Evolutionary conservation across 2,329 filamentous ascomycete species (phyloP).

Genomic region (Aspergillus ruber): DNA sequence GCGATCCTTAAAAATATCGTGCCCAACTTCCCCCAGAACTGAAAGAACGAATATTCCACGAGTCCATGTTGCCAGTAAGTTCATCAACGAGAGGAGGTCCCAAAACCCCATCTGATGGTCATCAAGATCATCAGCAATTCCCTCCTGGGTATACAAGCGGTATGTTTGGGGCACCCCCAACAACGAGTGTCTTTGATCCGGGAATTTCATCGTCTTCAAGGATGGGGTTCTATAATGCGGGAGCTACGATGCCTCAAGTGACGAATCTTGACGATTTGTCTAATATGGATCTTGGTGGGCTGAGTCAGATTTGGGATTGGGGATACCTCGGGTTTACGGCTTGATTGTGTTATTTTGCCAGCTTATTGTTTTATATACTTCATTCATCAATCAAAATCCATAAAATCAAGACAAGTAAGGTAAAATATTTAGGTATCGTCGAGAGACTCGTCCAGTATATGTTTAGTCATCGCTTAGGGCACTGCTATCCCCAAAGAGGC

Average conservation of each 20-base stretch:
- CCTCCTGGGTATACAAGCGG: neutral
- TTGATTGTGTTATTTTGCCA: neutral
- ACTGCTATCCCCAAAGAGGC: slow-evolving; percentile 11
- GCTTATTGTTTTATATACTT: neutral
- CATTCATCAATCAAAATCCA: too few species aligned
- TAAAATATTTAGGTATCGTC: neutral
- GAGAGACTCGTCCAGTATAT: neutral
- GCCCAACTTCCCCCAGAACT: slow-evolving; percentile 7
- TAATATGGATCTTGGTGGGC: slow-evolving; percentile 18
- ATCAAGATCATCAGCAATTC: neutral
- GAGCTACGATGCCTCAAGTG: neutral
- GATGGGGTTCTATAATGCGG: neutral
- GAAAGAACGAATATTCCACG: slow-evolving; percentile 1
- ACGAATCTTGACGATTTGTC: slow-evolving; percentile 4
- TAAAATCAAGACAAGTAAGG: too few species aligned
- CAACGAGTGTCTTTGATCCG: neutral
- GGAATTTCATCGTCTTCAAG: neutral
- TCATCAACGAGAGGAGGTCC: neutral
- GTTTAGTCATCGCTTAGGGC: slow-evolving; percentile 15
- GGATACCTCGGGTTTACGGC: slow-evolving; percentile 8
- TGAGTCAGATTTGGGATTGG: slow-evolving; percentile 25
- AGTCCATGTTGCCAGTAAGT: slow-evolving; percentile 1
- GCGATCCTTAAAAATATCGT: slow-evolving; percentile 16
- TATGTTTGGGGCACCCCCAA: neutral
- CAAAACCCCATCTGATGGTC: slow-evolving; percentile 1